These are phyloP conservation scores for Amanita brunnescens DNA, from an alignment of 768 basidiomycete genomes.

Conservation along the genomic window DNA sequence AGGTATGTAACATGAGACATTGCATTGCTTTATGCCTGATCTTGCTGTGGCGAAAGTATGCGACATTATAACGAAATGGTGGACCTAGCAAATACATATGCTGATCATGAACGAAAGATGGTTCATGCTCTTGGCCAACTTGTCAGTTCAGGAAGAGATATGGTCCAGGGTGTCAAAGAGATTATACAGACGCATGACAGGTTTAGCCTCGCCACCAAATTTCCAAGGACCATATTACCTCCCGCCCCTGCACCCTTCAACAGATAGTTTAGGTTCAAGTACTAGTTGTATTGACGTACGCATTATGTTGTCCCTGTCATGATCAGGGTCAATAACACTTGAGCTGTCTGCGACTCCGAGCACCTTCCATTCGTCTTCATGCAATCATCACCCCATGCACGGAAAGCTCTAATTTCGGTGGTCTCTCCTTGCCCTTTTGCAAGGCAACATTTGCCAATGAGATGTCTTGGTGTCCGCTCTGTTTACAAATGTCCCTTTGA, in stretches of 20 bases:
- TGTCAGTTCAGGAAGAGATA: slow-evolving; percentile 28
- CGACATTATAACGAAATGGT: slow-evolving; percentile 45
- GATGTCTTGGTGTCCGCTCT: neutral
- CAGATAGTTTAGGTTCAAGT: neutral
- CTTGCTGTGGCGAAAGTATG: slow-evolving; percentile 25
- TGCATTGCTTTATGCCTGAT: neutral
- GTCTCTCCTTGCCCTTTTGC: neutral
- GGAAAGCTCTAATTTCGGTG: neutral
- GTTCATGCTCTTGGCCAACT: slow-evolving; percentile 33
- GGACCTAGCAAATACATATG: slow-evolving; percentile 47
- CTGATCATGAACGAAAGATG: slow-evolving; percentile 31
- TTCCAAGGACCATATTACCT: slow-evolving; percentile 36
- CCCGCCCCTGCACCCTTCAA: slow-evolving; percentile 13
- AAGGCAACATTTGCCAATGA: neutral
- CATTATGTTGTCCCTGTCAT: neutral
- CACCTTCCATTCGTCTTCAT: neutral
- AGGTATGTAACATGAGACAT: slow-evolving; percentile 24
- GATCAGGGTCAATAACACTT: neutral
- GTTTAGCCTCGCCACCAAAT: slow-evolving; percentile 37
- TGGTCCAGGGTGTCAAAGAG: slow-evolving; percentile 25
- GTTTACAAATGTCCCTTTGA: neutral
- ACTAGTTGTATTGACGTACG: neutral
- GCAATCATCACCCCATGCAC: neutral
- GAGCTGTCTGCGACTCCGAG: neutral
- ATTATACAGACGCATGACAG: slow-evolving; percentile 42